Evolutionary conservation across 1,139 yeast species (phyloP).

Genomic region (Debaryomyces udenii): DNA sequence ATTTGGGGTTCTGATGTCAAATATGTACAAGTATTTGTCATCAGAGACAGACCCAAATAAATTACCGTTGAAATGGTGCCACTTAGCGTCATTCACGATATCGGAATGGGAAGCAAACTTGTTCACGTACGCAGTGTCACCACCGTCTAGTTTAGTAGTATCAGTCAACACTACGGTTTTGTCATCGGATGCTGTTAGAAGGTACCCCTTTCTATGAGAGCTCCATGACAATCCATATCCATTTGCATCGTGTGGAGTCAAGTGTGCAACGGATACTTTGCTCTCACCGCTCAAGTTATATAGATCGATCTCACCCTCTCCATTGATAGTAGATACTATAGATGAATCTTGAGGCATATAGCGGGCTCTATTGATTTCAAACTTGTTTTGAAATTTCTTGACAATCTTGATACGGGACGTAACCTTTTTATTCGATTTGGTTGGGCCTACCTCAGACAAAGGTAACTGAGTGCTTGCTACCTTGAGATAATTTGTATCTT

Average conservation of each 20-base stretch:
- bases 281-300: conserved; percentile 49
- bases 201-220: conserved; percentile 44
- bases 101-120: conserved; percentile 47
- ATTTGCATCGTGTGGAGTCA: conserved; percentile 61
- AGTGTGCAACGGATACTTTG: conserved; percentile 27
- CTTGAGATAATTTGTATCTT: conserved; percentile 75
- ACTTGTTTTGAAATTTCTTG: conserved; percentile 53
- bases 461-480: conserved; percentile 78
- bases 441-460: conserved; percentile 23
- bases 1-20: conserved; percentile 40
- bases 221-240: conserved; percentile 80
- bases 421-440: conserved; percentile 28
- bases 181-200: conserved; percentile 69
- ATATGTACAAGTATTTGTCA: conserved; percentile 51
- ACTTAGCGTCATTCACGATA: conserved; percentile 74
- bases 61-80: conserved; percentile 57
- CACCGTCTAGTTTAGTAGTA: conserved; percentile 24
- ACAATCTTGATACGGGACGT: conserved; percentile 60
- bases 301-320: conserved; percentile 71
- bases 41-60: conserved; percentile 74
- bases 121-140: conserved; percentile 18
- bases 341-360: conserved; percentile 74
- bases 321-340: conserved; percentile 76
- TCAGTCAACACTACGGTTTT: conserved; percentile 63
- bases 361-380: conserved; percentile 82